These are phyloP conservation scores for Arthrobotrys sinensis DNA, from an alignment of 2,329 filamentous ascomycete genomes.

Conservation along the genomic window DNA sequence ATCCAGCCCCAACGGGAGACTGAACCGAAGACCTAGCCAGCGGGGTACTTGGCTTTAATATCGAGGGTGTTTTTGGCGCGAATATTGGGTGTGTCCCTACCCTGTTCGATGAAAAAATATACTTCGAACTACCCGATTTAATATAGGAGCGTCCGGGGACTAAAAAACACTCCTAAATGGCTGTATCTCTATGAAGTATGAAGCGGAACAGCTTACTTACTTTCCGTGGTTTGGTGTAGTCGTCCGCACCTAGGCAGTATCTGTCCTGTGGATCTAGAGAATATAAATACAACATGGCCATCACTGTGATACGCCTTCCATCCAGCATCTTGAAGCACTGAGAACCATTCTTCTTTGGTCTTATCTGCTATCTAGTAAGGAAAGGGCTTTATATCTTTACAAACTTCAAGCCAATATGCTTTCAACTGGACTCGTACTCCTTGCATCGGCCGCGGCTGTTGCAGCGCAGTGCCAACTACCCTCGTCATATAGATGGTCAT, in stretches of 20 bases:
- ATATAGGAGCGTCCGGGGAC: no score
- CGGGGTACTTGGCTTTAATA: conserved; percentile 4
- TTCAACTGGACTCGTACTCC: conserved; percentile 30
- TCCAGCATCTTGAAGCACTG: no score
- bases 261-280: background rate
- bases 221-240: background rate
- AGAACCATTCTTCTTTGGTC: no score
- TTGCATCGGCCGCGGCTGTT: conserved; percentile 36
- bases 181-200: background rate
- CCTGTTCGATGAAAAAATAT: no score
- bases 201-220: background rate
- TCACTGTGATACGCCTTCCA: no score
- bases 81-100: no score
- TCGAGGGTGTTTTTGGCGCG: background rate
- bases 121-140: no score
- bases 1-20: background rate
- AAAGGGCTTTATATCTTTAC: background rate
- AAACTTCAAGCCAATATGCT: conserved; percentile 18
- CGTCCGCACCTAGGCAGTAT: background rate
- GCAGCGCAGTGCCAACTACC: conserved; percentile 70
- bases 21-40: background rate
- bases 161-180: no score
- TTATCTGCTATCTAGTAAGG: no score
- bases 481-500: conserved; percentile 73
- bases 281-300: background rate